Evolutionary conservation across 805 yeast species (phyloP), one percentile per base, ranked within the genome.

Genomic region (Jamesozyma jinghongensis): DNA sequence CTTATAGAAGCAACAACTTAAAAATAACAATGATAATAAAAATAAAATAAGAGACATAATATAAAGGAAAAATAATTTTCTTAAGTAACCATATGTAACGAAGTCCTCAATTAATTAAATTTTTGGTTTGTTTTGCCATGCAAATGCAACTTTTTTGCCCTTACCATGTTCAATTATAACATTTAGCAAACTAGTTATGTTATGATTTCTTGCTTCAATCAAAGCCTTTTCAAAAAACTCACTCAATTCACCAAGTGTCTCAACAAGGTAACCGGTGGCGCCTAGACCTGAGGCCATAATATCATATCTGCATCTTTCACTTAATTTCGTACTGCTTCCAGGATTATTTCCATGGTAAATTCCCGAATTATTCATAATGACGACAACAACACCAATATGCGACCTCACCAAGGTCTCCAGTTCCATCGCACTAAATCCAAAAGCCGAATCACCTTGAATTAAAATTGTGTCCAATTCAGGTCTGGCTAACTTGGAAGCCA

Each of bases 371-470:
- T 81, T 81, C 80, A 81, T 77, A n/a, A 81, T 76, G 19, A 75
- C 65, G 8, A 81, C 62, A 5, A 79, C 59, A 47, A 79, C 59
- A 2, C 81, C 80, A 18, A 80, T 57, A 3, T 66, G 53, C 20
- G 68, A 59, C 32, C 87, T 61, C 4, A 74, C 75, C 1, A 81
- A 74, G 0, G 88, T 81, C 52, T 81, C 87, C n/a, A 81, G 46
- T 48, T 81, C 88, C 69, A 79, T 70, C 0, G 76, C 85, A 5
- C 82, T 75, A 52, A 81, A 81, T 2, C 87, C 87, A 62, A 81
- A 78, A 2, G 87, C 87, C 1, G 87, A 80, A 54, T 81, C 87
- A 5, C 87, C 88, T 54, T 78, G 81, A 25, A 81, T 74, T 5
- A 80, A 74, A 3, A 81, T 58, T 0, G 79, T 76, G 5, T 63